These are phyloP conservation scores for Nakazawaea molendinolei DNA, from an alignment of 805 yeast species.

Conservation along the genomic window DNA sequence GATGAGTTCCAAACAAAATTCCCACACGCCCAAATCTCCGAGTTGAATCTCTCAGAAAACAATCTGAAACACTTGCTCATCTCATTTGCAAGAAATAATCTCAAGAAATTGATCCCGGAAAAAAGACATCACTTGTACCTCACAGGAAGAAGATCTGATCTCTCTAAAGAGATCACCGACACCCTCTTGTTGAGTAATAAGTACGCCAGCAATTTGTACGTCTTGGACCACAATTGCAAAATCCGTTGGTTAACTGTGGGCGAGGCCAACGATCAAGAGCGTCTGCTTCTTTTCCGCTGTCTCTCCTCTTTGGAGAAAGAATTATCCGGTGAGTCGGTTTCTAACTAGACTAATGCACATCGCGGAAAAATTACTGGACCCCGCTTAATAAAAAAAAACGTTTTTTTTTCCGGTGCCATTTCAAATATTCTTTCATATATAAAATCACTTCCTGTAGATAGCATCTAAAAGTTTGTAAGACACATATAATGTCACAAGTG, in stretches of 20 bases:
- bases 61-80: slow-evolving; percentile 62
- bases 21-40: slow-evolving; percentile 65
- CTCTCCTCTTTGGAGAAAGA: slow-evolving; percentile 56
- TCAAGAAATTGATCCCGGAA: slow-evolving; percentile 37
- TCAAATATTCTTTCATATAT: too few species aligned
- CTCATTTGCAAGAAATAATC: slow-evolving; percentile 35
- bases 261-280: slow-evolving; percentile 62
- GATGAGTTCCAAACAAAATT: slow-evolving; percentile 30
- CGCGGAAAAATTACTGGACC: too few species aligned
- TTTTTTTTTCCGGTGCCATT: too few species aligned
- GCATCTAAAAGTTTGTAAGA: too few species aligned
- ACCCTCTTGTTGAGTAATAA: slow-evolving; percentile 61
- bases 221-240: slow-evolving; percentile 66
- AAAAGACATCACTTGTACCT: slow-evolving; percentile 54
- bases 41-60: slow-evolving; percentile 70
- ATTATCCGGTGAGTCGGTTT: too few species aligned
- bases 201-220: slow-evolving; percentile 76
- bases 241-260: slow-evolving; percentile 95
- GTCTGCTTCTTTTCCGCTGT: slow-evolving; percentile 55
- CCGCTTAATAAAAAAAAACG: too few species aligned
- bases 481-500: background rate
- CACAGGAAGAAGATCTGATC: slow-evolving; percentile 52
- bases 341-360: too few species aligned
- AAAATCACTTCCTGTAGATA: too few species aligned
- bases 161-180: slow-evolving; percentile 52